These are phyloP conservation scores for Plenodomus biglobosus DNA, from an alignment of 2,329 filamentous ascomycete genomes.

Conservation along the genomic window DNA sequence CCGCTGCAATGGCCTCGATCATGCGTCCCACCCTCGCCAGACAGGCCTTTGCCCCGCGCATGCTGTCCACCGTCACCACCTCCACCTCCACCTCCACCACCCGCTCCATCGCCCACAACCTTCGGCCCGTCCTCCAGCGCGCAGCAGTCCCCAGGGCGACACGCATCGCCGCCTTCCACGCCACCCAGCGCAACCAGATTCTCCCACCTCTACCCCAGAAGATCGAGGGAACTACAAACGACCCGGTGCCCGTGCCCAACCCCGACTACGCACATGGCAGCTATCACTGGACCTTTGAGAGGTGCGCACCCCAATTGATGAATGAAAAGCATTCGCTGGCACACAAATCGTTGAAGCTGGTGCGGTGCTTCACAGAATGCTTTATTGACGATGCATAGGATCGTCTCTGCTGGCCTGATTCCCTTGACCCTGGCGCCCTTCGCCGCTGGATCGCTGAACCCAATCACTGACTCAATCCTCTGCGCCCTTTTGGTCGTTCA, in stretches of 20 bases:
- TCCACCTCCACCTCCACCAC: slow-evolving; percentile 44
- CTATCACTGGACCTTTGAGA: slow-evolving; percentile 98
- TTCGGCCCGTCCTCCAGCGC: slow-evolving; percentile 47
- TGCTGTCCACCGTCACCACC: slow-evolving; percentile 47
- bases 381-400: slow-evolving; percentile 48
- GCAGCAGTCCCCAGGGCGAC: slow-evolving; percentile 45
- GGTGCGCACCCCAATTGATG: slow-evolving; percentile 45
- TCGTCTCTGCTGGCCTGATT: slow-evolving; percentile 77
- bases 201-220: slow-evolving; percentile 84
- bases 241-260: slow-evolving; percentile 73
- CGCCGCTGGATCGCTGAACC: slow-evolving; percentile 87
- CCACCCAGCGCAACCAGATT: slow-evolving; percentile 71
- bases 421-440: slow-evolving; percentile 90
- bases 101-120: slow-evolving; percentile 40
- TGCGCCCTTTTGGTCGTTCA: slow-evolving; percentile 83
- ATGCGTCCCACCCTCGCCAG: slow-evolving; percentile 54
- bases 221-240: slow-evolving; percentile 83
- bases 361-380: too few species aligned
- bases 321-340: background rate
- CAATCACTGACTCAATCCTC: slow-evolving; percentile 80
- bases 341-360: background rate
- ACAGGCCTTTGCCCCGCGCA: slow-evolving; percentile 51
- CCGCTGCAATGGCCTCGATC: slow-evolving; percentile 54
- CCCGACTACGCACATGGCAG: slow-evolving; percentile 80
- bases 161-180: slow-evolving; percentile 80